Base-by-base conservation (phyloP, 441 rosid species). In the Mallotus repandus region DNA sequence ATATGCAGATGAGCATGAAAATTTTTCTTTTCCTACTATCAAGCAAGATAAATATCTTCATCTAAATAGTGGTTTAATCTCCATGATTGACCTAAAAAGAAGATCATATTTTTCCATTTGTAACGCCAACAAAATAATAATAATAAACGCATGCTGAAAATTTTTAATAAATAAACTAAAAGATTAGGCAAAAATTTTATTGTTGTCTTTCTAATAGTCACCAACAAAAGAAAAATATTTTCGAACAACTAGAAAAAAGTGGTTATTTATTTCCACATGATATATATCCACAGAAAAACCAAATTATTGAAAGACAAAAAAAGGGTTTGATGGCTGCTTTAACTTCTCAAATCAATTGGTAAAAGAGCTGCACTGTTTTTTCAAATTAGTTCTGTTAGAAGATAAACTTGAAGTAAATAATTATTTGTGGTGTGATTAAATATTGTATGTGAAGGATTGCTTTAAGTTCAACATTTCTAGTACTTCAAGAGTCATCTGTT, bases 341-440 rank as follows among this genome's bases (percentile, higher is more conserved):
- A 74, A 35, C 18, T 57, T 66, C 41, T 45, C 58, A 58, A 66
- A 72, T 41, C 16, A n/a, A n/a, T n/a, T n/a, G 22, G 22, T 43
- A 7, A 32, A 71, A 29, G 49, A 61, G 0, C 67, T 61, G 32
- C 49, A 4, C 4, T 35, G 1, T 0, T 50, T 59, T 50, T 48
- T 49, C 43, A 25, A n/a, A 32, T 48, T 50, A 35, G 50, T 58
- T 58, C n/a, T n/a, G 38, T 32, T 32, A 32, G 38, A 32, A 32
- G 38, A 32, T 32, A 32, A 32, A 32, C 38, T 32, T 32, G 38
- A 32, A 32, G 2, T 32, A 32, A 32, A 32, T 32, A 32, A 32
- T 32, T 32, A 32, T 32, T 32, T 32, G 4, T 32, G 38, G 38
- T 32, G 38, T 32, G 38, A 32, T 32, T 32, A 32, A 32, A 32